Conservation (phyloP, 345 rosid species). For the Populus nigra region DNA sequence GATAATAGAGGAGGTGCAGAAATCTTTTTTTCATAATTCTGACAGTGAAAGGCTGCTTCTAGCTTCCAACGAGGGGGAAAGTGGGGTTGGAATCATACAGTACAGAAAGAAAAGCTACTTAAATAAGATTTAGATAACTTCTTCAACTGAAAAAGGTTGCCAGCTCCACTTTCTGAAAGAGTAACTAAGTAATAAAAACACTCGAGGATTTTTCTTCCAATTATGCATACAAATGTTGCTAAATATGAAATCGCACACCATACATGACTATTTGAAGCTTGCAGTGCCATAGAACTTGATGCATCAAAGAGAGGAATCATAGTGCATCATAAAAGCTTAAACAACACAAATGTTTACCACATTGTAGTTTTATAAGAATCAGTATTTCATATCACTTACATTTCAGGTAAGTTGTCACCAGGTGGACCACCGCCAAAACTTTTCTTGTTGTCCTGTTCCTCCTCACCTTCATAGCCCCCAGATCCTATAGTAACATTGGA, state of each 20-base stretch:
- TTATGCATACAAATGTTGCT: not conserved
- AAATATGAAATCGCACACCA: not conserved
- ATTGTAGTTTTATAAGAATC: not conserved
- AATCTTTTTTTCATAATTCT: conserved; percentile 1
- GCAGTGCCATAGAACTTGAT: not conserved
- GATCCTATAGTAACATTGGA: conserved; percentile 69
- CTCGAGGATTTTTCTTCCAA: not conserved
- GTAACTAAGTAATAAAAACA: not conserved
- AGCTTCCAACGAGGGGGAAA: not conserved
- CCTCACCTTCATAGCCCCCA: conserved; percentile 52
- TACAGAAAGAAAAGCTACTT: not conserved
- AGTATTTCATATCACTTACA: conserved; percentile 42
- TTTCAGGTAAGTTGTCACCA: conserved; percentile 41
- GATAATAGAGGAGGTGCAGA: not conserved
- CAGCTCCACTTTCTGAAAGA: not conserved
- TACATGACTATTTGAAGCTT: not conserved
- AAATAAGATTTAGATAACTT: not conserved
- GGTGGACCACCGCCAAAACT: conserved; percentile 37
- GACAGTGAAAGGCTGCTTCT: conserved; percentile 4
- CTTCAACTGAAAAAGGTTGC: not conserved
- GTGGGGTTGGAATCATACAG: not conserved
- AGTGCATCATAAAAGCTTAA: not conserved
- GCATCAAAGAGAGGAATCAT: not conserved
- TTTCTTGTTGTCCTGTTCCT: conserved; percentile 50
- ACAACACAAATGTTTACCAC: not conserved